Base-by-base conservation (phyloP, 2,329 filamentous ascomycete species). In the Penicillium sp. region DNA sequence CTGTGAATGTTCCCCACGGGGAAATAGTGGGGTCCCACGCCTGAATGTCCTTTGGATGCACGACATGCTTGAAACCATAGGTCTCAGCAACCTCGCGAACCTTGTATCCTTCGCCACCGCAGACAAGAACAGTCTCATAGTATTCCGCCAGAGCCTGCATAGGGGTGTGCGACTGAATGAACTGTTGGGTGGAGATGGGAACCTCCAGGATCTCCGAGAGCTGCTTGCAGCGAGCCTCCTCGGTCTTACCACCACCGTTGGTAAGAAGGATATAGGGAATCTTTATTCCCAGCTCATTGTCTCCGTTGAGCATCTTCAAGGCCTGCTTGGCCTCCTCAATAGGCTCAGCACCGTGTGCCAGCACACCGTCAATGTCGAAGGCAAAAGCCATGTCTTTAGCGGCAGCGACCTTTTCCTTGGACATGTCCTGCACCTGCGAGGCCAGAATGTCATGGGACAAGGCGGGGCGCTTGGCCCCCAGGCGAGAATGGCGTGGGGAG, bases 351-450 rank as follows among this genome's bases (percentile, higher is more conserved):
- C 84, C 84, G 68, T 87, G 84, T 46, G 87, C 84, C 20, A 88
- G 75, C 48, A 89, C 85, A 73, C 85, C 85, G 59, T 89, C 81
- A 44, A 74, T 74, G 51, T 74, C 72, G 62, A 89, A 90, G 60
- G 84, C 86, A 55, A 89, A 89, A 6, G 84, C 83, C 84, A 89
- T 87, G 72, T 88, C 83, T 77, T 88, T 88, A 48, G 84, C 85
- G 47, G 78, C 77, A 24, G 71, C 70, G 13, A 86, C 84, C 72
- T 85, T 86, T 57, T 83, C 78, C 46, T 77, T 69, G 57, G 78
- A 75, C 54, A 87, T 73, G 53, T 83, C 80, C 70, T 89, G 85
- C 16, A 87, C 74, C 68, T 87, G 84, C 3, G 82, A 79, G 29
- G 81, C 82, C 51, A 88, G 72, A 50, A 88, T 80, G 40, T 86